Base-by-base conservation (phyloP, 345 rosid genomes). In the Erucastrum elatum region DNA sequence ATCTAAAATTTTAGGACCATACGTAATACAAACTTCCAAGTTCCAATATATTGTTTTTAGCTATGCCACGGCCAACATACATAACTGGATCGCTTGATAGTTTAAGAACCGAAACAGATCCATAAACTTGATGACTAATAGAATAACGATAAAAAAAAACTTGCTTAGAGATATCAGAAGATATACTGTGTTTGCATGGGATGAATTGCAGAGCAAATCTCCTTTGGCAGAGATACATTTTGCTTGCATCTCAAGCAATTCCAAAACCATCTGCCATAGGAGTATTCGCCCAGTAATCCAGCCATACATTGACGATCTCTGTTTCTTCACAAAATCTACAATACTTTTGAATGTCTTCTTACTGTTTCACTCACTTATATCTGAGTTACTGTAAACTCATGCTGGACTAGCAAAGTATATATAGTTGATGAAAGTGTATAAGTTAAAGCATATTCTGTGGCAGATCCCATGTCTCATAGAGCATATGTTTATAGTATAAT, bases 171-270 rank as follows among this genome's bases (percentile, higher is more conserved):
- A 51, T 51, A 51, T 51, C 21, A 13, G 56, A 51, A 51, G 56
- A 51, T 51, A 51, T 51, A 51, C 5, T 51, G 56, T 46, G 56
- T n/a, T 51, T 51, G 56, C 56, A 51, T n/a, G 60, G 65, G 12
- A 66, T 46, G 70, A 67, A 73, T 72, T 73, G 82, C 56, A 65
- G 82, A 77, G 77, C 78, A 79, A 79, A 73, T 79, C 69, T 79
- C 82, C 78, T 79, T 79, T 79, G 82, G 82, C 82, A 72, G 78
- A 15, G 26, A 53, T 27, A 2, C 44, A 15, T 49, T 10, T 4
- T 72, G 4, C 13, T 30, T 61, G 9, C 44, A 69, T 62, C 30
- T 70, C 30, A 61, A 17, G 16, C 29, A 68, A 41, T 41, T 59
- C 8, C 27, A 44, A 71, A 60, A 8, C 26, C 12, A 72, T 67